Base-by-base conservation (phyloP, 805 yeast genomes). In the Barnettozyma botsteinii region DNA sequence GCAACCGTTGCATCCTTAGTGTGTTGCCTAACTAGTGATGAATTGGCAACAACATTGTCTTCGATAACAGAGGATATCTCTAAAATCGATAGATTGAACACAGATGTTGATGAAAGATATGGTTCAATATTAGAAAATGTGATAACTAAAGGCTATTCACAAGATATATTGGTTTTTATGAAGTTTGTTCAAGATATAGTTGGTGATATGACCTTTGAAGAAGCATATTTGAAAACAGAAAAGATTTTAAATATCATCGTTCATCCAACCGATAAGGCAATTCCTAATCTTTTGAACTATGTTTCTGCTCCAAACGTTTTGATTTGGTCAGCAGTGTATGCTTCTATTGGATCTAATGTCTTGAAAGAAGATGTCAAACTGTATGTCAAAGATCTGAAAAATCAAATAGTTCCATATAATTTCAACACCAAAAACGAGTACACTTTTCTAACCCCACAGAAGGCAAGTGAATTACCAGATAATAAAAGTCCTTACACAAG, bases 241-340 rank as follows among this genome's bases (percentile, higher is more conserved):
- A 75, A 85, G 49, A 78, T 86, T 1, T 68, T 91, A 37, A 93
- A 91, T 59, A 79, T 93, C 33, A 81, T 88, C 2, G 82, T 91
- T 3, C 87, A 87, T 60, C 94, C 96, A 2, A 77, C 84, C 0
- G 78, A 79, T 49, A 73, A 72, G 24, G 70, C 81, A 3, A 71
- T 84, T 8, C 93, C 95, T 1, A 71, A 80, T 1, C 66, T 89
- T 35, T 64, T 89, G 47, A 93, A 93, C 61, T 88, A 91, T 58
- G 79, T 93, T 23, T 87, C 97, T 0, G 80, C 97, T 0, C 98
- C 98, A 1, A 89, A 91, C 59, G 89, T 88, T 10, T 73, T 89
- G 7, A 82, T 91, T 12, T 73, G 93, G 74, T 84, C 95, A 11
- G 98, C 98, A 0, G 83, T 91, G 11, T 75, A 79, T 50, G 96